phyloP scores from a whole-genome alignment of 345 rosid species.

The Eucalyptus cladocalyx region DNA sequence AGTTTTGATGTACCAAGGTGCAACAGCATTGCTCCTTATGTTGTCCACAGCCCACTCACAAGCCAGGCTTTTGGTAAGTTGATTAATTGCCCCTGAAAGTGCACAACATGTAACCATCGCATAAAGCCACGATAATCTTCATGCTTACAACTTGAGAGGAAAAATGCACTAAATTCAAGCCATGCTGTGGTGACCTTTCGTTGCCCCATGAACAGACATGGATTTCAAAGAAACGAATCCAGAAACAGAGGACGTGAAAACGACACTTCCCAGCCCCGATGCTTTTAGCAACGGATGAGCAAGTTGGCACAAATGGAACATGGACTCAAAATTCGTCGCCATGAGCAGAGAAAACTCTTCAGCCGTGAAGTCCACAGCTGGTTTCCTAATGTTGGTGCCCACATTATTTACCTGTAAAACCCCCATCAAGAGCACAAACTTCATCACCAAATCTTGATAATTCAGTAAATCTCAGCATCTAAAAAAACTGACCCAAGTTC shows the following conservation, averaged over 20 bases:
- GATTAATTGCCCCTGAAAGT: constrained; percentile 59
- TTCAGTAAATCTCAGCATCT: neutral
- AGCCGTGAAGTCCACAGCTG: constrained; percentile 39
- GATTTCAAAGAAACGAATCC: constrained; percentile 63
- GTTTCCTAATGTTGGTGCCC: constrained; percentile 65
- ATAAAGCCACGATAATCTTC: neutral
- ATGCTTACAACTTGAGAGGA: neutral
- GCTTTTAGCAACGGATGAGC: constrained; percentile 53
- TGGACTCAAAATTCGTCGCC: constrained; percentile 64
- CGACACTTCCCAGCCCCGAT: constrained; percentile 49
- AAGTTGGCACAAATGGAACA: constrained; percentile 64
- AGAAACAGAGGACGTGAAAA: constrained; percentile 62
- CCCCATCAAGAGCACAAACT: neutral
- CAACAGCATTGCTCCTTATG: constrained; percentile 72
- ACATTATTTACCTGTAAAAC: constrained; percentile 55
- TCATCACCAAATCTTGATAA: neutral
- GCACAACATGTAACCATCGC: neutral
- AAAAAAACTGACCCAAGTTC: neutral
- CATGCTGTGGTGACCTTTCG: constrained; percentile 36
- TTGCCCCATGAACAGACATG: constrained; percentile 65
- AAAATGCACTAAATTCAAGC: neutral
- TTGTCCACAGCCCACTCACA: constrained; percentile 87
- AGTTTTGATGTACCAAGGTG: constrained; percentile 84
- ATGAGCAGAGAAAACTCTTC: constrained; percentile 51
- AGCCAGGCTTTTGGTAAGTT: constrained; percentile 60